Percentiles rank a stretch among this genome's conserved stretches.
phyloP scores from a whole-genome alignment of 192 early-diverging fungal genomes.

The Coemansia sp. region DNA sequence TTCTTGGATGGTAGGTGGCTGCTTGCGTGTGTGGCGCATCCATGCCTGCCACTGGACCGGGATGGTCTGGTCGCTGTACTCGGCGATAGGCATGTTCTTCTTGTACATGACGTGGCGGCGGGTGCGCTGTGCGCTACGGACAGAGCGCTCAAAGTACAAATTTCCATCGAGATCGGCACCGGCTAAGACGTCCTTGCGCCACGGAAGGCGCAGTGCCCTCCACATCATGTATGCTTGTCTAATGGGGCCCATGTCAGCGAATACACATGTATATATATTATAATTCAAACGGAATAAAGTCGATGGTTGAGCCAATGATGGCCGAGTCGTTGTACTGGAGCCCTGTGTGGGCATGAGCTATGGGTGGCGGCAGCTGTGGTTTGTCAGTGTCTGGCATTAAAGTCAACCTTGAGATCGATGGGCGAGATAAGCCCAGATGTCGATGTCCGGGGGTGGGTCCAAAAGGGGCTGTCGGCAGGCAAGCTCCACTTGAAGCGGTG shows the following conservation, averaged over 20 bases:
- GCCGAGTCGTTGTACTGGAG: too few species aligned
- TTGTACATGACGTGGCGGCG: conserved; percentile 38
- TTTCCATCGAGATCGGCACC: conserved; percentile 49
- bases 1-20: conserved; percentile 32
- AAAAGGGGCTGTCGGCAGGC: conserved; percentile 43
- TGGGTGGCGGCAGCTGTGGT: not conserved
- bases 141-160: conserved; percentile 46
- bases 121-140: conserved; percentile 13
- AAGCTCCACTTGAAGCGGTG: conserved; percentile 44
- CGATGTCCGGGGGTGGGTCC: conserved; percentile 19
- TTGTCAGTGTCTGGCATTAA: conserved; percentile 16
- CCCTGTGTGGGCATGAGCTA: too few species aligned
- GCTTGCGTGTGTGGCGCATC: conserved; percentile 46
- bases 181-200: conserved; percentile 34
- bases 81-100: conserved; percentile 24
- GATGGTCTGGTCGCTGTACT: conserved; percentile 41
- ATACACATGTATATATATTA: not conserved
- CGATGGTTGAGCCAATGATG: too few species aligned
- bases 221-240: conserved; percentile 31
- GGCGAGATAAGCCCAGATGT: conserved; percentile 46
- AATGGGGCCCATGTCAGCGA: conserved; percentile 12
- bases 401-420: conserved; percentile 31
- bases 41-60: conserved; percentile 54
- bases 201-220: conserved; percentile 46
- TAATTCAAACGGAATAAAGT: not conserved